Percentiles rank a stretch among this genome's conserved stretches.
These are phyloP conservation scores for Solanum appendiculatum DNA, from an alignment of 257 asterid genomes.

Conservation along the genomic window DNA sequence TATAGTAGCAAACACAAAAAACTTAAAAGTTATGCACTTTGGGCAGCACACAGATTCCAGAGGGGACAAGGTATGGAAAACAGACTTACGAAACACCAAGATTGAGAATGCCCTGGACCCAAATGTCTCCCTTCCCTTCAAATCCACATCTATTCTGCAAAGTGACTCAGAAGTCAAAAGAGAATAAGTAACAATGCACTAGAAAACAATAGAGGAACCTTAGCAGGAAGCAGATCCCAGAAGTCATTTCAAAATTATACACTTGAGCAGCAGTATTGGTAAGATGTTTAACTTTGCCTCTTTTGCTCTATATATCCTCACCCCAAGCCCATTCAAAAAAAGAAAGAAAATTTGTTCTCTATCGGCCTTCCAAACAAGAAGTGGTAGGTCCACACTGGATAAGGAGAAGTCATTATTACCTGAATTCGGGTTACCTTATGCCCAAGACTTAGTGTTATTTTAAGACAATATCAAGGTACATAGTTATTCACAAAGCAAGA, in stretches of 20 bases:
- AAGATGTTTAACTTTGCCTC: background rate
- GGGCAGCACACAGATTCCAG: background rate
- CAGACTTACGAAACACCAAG: conserved; percentile 87
- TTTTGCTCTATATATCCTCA: background rate
- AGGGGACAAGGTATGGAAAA: background rate
- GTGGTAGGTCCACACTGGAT: background rate
- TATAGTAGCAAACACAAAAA: background rate
- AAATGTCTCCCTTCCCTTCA: conserved; percentile 92
- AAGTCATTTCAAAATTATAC: background rate
- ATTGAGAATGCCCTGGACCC: conserved; percentile 87
- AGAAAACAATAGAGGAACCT: background rate
- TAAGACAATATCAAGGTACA: background rate
- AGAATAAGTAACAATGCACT: background rate
- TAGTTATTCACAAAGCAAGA: background rate
- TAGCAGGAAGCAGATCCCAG: background rate
- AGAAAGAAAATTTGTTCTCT: background rate
- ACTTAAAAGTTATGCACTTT: background rate
- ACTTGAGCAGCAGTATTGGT: background rate
- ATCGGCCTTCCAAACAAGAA: background rate
- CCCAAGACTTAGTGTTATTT: background rate
- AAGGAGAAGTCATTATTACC: background rate
- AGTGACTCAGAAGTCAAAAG: background rate
- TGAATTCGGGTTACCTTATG: background rate
- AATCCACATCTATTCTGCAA: conserved; percentile 98
- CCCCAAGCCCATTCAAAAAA: background rate